phyloP scores from a whole-genome alignment of 2,329 filamentous ascomycete genomes.

The Calonectria hawksworthii region DNA sequence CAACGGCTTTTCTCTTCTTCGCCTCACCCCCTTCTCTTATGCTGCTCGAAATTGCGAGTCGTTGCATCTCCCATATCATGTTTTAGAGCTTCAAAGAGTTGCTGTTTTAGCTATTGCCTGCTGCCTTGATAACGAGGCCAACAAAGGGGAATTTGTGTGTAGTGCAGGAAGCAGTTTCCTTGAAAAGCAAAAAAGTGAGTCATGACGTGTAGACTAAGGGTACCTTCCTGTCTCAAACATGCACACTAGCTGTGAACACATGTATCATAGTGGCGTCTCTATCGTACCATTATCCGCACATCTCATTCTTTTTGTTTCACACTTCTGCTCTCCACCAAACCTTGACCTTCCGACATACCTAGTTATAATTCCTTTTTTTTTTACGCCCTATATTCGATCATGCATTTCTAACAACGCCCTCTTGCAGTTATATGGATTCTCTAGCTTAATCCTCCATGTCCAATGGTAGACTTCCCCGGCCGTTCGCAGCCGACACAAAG shows the following conservation, averaged over 20 bases:
- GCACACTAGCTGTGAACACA: neutral
- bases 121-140: neutral
- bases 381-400: neutral
- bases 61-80: neutral
- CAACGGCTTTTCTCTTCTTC: neutral
- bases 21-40: neutral
- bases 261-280: no score
- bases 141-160: neutral
- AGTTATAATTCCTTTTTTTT: neutral
- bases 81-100: neutral
- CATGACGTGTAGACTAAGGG: neutral
- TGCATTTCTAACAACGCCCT: slow-evolving; percentile 7
- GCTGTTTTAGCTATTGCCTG: neutral
- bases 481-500: slow-evolving; percentile 6
- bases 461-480: slow-evolving; percentile 17
- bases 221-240: neutral
- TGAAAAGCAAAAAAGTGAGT: neutral
- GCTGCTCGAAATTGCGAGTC: neutral
- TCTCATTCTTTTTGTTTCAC: neutral
- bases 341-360: slow-evolving; percentile 4
- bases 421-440: neutral
- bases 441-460: slow-evolving; percentile 26
- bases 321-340: neutral
- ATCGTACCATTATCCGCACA: neutral
- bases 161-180: neutral